Conservation (phyloP, 2,329 filamentous ascomycete genomes). For the Cladobotryum protrusum region DNA sequence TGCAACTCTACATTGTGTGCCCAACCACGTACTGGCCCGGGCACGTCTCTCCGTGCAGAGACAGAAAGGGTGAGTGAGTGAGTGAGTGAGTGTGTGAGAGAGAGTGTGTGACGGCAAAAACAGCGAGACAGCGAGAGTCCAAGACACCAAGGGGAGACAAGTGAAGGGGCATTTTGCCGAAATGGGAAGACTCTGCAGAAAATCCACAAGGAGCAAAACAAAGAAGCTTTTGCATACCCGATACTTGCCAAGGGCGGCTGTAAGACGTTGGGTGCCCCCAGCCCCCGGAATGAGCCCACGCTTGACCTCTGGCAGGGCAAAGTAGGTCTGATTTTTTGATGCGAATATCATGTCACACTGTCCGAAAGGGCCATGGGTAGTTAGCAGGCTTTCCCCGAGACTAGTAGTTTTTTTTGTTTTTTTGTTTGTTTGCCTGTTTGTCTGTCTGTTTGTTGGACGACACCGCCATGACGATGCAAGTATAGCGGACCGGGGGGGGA, state of each 20-base stretch:
- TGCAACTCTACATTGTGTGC: background rate
- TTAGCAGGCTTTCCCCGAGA: background rate
- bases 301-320: slow-evolving; percentile 34
- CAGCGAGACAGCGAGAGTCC: background rate
- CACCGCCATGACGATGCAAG: background rate
- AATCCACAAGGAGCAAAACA: background rate
- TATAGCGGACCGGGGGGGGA: background rate
- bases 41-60: too few species aligned
- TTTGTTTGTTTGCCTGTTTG: too few species aligned
- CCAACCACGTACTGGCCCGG: too few species aligned
- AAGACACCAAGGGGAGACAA: background rate
- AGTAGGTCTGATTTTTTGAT: slow-evolving; percentile 26
- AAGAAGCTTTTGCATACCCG: slow-evolving; percentile 23
- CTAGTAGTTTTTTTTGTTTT: too few species aligned
- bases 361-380: background rate
- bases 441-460: background rate
- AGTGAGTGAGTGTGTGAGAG: background rate
- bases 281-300: slow-evolving; percentile 36
- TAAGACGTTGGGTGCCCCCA: slow-evolving; percentile 35
- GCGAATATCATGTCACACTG: slow-evolving; percentile 36
- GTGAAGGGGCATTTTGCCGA: background rate
- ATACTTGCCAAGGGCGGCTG: slow-evolving; percentile 35
- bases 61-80: too few species aligned
- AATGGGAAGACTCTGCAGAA: too few species aligned
- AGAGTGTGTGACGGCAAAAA: background rate